Base-by-base conservation (phyloP, 2,329 filamentous ascomycete species). In the Herpomyces periplanetae region DNA sequence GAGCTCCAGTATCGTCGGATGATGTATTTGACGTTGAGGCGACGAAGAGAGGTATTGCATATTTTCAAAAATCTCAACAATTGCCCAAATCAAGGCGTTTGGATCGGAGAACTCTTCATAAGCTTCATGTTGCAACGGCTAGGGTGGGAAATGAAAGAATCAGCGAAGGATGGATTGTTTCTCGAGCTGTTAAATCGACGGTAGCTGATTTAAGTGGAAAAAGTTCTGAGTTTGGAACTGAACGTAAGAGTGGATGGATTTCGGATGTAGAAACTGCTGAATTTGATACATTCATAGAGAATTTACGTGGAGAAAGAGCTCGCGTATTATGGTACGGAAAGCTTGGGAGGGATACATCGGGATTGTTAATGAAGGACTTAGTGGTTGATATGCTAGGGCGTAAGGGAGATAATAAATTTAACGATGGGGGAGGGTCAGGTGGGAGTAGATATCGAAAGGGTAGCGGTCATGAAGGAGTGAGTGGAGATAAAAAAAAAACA, bases 261-360 rank as follows among this genome's bases (percentile, higher is more conserved):
- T 64, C 66, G 3, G 75, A 88, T 29, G 60, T 88, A 13, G 80
- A 96, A 39, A 91, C 73, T 1, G 46, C 69, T 5, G 71, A 91
- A 31, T 56, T 88, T 20, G 71, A 85, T 28, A 57, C 49, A 17
- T 85, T 91, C 27, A 50, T 68, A 18, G 56, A 56, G 23, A 45
- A 85, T 11, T 54, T 63, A 1, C 61, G 59, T 24, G 75, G 80
- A 13, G 66, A 80, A 33, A 54, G 65, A 21, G 49, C 66, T 8
- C 87, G 85, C 35, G 91, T 73, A 69, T 47, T 96, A 2, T 96
- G 80, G 80, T 51, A 66, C 24, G 80, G 75, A 8, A 91, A 87
- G 35, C 52, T 66, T 14, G 56, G 61, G 24, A 69, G 75, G 31
- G 49, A 21, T 7, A 23, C 20, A 10, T 26, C 29, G n/a, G 27